Conservation (phyloP, 495 filamentous ascomycete genomes). For the Daldinia childiae region DNA sequence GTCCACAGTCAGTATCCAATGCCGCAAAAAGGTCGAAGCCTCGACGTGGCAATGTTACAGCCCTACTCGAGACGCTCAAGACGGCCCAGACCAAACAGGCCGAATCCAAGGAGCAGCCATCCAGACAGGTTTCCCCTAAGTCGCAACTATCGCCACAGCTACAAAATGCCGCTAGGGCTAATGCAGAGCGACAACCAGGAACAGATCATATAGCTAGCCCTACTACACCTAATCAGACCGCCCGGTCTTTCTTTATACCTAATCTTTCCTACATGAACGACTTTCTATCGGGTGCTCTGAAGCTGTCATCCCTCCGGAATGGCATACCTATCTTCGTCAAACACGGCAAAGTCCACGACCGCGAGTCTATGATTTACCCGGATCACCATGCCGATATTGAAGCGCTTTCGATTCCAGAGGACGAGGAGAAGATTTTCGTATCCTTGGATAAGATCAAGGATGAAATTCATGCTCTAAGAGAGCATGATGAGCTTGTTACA, state of each 20-base stretch:
- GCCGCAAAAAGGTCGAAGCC: slow-evolving; percentile 24
- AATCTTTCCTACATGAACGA: slow-evolving; percentile 57
- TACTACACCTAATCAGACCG: slow-evolving; percentile 48
- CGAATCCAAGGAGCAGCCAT: slow-evolving; percentile 35
- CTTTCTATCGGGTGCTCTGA: slow-evolving; percentile 57
- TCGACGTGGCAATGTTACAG: slow-evolving; percentile 43
- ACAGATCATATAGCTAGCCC: slow-evolving; percentile 11
- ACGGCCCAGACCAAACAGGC: slow-evolving; percentile 38
- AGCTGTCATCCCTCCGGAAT: slow-evolving; percentile 55
- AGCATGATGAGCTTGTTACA: slow-evolving; percentile 60
- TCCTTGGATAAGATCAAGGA: slow-evolving; percentile 65
- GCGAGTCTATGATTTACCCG: slow-evolving; percentile 39
- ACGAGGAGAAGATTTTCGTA: slow-evolving; percentile 61
- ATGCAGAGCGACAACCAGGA: slow-evolving; percentile 29
- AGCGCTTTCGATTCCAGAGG: slow-evolving; percentile 51
- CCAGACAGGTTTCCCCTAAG: slow-evolving; percentile 38
- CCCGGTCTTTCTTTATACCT: slow-evolving; percentile 58
- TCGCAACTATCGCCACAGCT: slow-evolving; percentile 29
- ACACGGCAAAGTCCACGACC: slow-evolving; percentile 49
- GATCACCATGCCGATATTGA: slow-evolving; percentile 53
- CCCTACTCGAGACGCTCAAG: slow-evolving; percentile 44
- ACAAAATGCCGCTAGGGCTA: slow-evolving; percentile 27
- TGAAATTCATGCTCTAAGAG: slow-evolving; percentile 58
- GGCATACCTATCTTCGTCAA: slow-evolving; percentile 59
- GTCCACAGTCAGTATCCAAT: slow-evolving; percentile 18